Evolutionary conservation across 176 grass and related monocot species (phyloP), one percentile per base, ranked within the genome.

Genomic region (Lolium rigidum): DNA sequence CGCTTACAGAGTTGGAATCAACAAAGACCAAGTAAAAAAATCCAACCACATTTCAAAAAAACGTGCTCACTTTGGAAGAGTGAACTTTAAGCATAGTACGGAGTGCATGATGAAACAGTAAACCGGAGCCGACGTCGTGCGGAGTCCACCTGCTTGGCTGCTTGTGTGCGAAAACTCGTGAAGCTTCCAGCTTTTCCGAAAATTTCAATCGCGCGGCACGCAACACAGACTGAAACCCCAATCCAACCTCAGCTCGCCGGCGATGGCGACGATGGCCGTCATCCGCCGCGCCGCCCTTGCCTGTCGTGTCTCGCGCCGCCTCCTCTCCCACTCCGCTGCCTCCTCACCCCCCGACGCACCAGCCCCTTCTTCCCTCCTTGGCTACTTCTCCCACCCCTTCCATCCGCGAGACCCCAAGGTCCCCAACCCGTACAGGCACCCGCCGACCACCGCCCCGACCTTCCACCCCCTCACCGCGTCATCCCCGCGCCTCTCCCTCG

Each of bases 261-360:
- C 24, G 48, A 76, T 76, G 73, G 73, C 48, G 1, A 18, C 25
- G 7, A 76, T 74, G 71, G 3, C 73, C 48, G 24, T 16, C 72
- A 50, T 74, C 21, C 46, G 71, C 21, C 48, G 72, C 48, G 22
- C 72, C 0, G 47, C 14, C 22, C 1, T 52, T 14, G 22, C 71
- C 46, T 51, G 13, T 0, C 47, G 47, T 16, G 24, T 31, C 24
- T 25, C 7, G 24, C 3, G 47, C 8, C 48, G 73, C 48, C 25
- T 76, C 73, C 25, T 76, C 73, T 76, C 73, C 73, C 24, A 31
- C 73, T 52, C 72, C 71, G 6, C 6, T n/a, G 10, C 70, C 70
- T 14, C 70, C 43, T 73, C 46, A 20, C 7, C 22, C 73, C 3
- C 70, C 12, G 44, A 74, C 71, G 46, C 22, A n/a, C 70, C n/a